Base-by-base conservation (phyloP, 306 rosid genomes). In the Gillenia trifoliata region DNA sequence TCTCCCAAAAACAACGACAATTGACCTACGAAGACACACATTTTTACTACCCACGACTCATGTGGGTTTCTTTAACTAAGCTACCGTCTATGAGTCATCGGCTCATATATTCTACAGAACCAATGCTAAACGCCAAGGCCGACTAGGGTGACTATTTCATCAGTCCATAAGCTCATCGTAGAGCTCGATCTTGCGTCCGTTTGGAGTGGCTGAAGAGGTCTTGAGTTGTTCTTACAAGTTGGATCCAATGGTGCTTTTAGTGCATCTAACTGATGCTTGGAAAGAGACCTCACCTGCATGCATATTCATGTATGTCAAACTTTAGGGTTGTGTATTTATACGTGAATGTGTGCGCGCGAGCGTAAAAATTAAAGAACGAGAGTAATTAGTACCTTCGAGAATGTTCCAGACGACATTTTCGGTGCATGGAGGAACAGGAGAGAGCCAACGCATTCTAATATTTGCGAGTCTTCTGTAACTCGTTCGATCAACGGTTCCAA, bases 351-450 rank as follows among this genome's bases (percentile, higher is more conserved):
- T 19, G 60, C 0, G 25, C 5, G 4, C 60, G 8, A 3, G 8
- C 0, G n/a, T 12, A 20, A 22, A 11, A n/a, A n/a, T n/a, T n/a
- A 47, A 13, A 30, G 67, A 73, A 73, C n/a, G 31, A 6, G 30
- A 68, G 31, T 7, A 54, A 16, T 23, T n/a, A 15, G 6, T 56
- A 88, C 96, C 92, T 86, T 90, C 92, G 30, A 91, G 83, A 11
- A 93, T 64, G 82, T 10, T 85, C 98, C 97, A 93, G 16, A 20
- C n/a, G 77, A 91, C 88, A 29, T 84, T 78, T 80, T 93, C 94
- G 16, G 76, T 77, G 84, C 98, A 93, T 0, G 98, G 98, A 54
- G 98, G 98, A 64, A 93, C 79, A 17, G 96, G 72, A 89, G 84
- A 66, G 98, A 93, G 22, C 98, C 98, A 41, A 47, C 19, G 75